Conservation (phyloP, 768 basidiomycete species). For the Amanita polypyramis region DNA sequence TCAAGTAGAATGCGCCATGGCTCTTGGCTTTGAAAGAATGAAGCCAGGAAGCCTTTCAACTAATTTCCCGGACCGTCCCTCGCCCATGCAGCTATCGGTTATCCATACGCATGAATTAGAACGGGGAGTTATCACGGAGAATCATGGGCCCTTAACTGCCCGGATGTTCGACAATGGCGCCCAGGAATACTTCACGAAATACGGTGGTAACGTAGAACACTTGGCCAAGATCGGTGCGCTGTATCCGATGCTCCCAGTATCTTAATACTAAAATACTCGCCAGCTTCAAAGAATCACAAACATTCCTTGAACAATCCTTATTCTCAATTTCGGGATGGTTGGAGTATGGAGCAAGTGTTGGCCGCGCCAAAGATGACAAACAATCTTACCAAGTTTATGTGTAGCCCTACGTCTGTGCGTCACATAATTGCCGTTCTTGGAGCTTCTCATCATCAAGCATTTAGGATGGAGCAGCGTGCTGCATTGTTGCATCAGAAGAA, state of each 20-base stretch:
- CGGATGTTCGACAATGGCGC: constrained; percentile 69
- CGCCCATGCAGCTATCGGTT: constrained; percentile 38
- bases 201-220: constrained; percentile 55
- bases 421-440: not conserved
- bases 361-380: constrained; percentile 58
- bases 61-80: constrained; percentile 44
- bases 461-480: constrained; percentile 69
- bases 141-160: constrained; percentile 61
- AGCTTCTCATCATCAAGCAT: constrained; percentile 1
- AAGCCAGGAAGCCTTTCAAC: constrained; percentile 60
- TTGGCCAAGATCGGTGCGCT: constrained; percentile 67
- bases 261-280: not conserved
- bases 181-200: constrained; percentile 69
- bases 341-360: constrained; percentile 63
- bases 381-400: constrained; percentile 77
- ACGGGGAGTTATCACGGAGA: constrained; percentile 36
- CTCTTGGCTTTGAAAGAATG: constrained; percentile 85
- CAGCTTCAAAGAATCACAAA: constrained; percentile 76
- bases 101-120: constrained; percentile 40
- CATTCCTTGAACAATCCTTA: constrained; percentile 81
- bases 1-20: constrained; percentile 63
- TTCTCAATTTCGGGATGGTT: constrained; percentile 74
- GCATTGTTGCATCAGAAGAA: constrained; percentile 67
- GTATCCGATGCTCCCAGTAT: not conserved
- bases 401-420: constrained; percentile 70